phyloP scores from a whole-genome alignment of 441 rosid species.

The Jatropha multifida region DNA sequence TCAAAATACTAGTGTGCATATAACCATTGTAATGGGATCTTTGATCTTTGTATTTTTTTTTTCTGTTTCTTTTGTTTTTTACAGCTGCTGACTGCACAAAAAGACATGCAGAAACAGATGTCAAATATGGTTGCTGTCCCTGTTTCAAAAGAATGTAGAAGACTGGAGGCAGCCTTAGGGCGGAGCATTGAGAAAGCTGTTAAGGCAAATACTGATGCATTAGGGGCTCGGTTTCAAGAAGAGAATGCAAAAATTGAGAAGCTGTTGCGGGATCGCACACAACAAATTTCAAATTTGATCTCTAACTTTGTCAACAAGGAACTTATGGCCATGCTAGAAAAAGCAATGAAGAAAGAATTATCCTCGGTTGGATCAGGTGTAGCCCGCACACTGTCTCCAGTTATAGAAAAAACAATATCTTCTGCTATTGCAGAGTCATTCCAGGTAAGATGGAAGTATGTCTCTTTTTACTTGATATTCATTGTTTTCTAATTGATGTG shows the following conservation, averaged over 20 bases:
- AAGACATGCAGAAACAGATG: constrained; percentile 79
- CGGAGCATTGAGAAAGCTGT: constrained; percentile 60
- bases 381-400: constrained; percentile 55
- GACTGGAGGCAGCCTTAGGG: constrained; percentile 71
- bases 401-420: constrained; percentile 61
- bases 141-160: constrained; percentile 64
- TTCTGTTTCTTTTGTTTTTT: constrained; percentile 25
- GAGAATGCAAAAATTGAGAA: constrained; percentile 68
- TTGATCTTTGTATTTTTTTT: constrained; percentile 11
- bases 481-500: background rate
- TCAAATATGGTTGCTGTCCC: constrained; percentile 51
- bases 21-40: background rate
- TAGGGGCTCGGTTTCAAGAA: constrained; percentile 80
- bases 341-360: constrained; percentile 65
- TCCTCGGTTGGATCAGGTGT: constrained; percentile 50
- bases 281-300: constrained; percentile 53
- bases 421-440: constrained; percentile 67
- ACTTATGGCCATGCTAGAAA: constrained; percentile 54
- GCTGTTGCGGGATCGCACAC: constrained; percentile 49
- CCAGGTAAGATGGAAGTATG: constrained; percentile 50
- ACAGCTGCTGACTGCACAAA: constrained; percentile 63
- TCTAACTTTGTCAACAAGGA: constrained; percentile 64
- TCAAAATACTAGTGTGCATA: background rate
- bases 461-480: background rate
- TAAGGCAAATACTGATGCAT: constrained; percentile 70